Evolutionary conservation across 495 filamentous ascomycete genomes (phyloP), one percentile per base, ranked within the genome.

Genomic region (Aspergillus diversus): DNA sequence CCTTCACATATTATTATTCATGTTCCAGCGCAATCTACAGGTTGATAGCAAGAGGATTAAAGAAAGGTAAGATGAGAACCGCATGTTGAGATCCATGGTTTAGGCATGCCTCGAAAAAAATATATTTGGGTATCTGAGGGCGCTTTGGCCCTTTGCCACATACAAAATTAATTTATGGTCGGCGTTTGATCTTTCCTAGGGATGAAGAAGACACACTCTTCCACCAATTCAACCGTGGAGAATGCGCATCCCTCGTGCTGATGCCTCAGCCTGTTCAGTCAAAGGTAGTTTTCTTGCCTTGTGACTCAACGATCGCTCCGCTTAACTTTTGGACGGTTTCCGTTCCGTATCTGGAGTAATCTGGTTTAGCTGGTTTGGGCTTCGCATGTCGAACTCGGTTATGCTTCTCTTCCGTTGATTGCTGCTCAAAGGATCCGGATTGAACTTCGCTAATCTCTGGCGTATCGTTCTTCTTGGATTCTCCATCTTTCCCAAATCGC

Each of bases 261-360:
- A 27, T 27, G 21, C 21, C 21, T 27, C 21, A 27, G 1, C 12
- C 39, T 21, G 0, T 55, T 76, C 66, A 92, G 65, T 91, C 90
- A 75, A 97, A 97, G 0, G 84, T 91, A 52, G 82, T 86, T 79
- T 95, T 97, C 80, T 87, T 92, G 49, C 95, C 95, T 63, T 88
- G 80, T n/a, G 81, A 78, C 71, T 89, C 87, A 13, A 93, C 89
- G 73, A 95, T 91, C 8, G 86, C 91, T 53, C 90, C 91, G 37
- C 88, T 93, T 62, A 85, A 79, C 68, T 88, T 77, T 48, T 81
- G 77, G 57, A 81, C 78, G n/a, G 79, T 80, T 50, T 75, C 75
- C 63, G 77, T 64, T 54, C 73, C 70, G 64, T 79, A 75, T 63
- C 78, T 70, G 59, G 70, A 73, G 49, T 74, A 74, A n/a, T 77